Percentiles rank a stretch among this genome's conserved stretches.
These are phyloP conservation scores for Kwoniella sp. DNA, from an alignment of 768 basidiomycete genomes.

Conservation along the genomic window DNA sequence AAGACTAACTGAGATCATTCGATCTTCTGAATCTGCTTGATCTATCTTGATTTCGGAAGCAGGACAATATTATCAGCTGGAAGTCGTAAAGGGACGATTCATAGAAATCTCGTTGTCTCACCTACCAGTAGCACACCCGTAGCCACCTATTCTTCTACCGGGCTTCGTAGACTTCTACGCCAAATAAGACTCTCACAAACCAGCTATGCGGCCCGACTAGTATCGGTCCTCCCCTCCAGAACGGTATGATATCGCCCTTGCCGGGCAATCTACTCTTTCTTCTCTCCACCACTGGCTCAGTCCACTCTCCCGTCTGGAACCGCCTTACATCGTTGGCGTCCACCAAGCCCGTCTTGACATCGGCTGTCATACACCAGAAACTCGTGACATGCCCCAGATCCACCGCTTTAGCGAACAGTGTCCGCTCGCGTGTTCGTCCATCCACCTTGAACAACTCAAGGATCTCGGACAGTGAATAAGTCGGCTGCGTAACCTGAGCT, in stretches of 20 bases:
- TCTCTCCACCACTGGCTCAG: slow-evolving; percentile 6
- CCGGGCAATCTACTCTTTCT: slow-evolving; percentile 13
- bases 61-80: no score
- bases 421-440: not conserved
- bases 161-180: slow-evolving; percentile 20
- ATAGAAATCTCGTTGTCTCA: no score
- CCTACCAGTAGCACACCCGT: no score
- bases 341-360: slow-evolving; percentile 19
- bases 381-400: slow-evolving; percentile 10
- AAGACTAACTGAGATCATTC: no score
- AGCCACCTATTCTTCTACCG: no score
- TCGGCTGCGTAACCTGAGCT: not conserved
- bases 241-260: slow-evolving; percentile 17
- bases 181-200: slow-evolving; percentile 16
- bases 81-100: no score
- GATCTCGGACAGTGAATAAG: slow-evolving; percentile 6
- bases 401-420: not conserved
- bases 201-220: slow-evolving; percentile 20
- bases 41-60: no score
- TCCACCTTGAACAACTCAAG: not conserved
- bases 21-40: no score
- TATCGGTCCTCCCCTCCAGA: slow-evolving; percentile 24
- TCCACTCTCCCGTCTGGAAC: slow-evolving; percentile 24
- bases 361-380: slow-evolving; percentile 21
- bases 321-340: slow-evolving; percentile 16